Percentiles rank a stretch among this genome's conserved stretches.
Conservation (phyloP, 2,329 filamentous ascomycete species). For the Beauveria bassiana region DNA sequence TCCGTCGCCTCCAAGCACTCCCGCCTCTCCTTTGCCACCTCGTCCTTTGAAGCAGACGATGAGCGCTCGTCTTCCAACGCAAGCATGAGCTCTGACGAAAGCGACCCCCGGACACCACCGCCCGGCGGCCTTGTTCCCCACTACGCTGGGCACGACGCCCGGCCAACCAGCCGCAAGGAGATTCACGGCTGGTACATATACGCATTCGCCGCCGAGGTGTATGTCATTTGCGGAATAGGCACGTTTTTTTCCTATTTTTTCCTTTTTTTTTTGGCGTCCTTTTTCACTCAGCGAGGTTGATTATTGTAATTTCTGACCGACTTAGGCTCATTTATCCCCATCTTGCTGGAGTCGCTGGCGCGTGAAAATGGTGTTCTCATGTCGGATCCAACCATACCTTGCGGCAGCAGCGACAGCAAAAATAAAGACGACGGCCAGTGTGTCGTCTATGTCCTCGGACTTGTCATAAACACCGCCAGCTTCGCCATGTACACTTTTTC, state of each 20-base stretch:
- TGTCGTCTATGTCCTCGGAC: slow-evolving; percentile 70
- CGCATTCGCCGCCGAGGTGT: slow-evolving; percentile 92
- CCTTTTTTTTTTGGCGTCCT: background rate
- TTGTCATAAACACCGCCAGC: slow-evolving; percentile 89
- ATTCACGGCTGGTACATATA: slow-evolving; percentile 93
- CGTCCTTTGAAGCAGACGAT: slow-evolving; percentile 63
- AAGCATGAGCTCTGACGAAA: slow-evolving; percentile 32
- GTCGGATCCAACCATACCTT: slow-evolving; percentile 67
- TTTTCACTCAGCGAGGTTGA: background rate
- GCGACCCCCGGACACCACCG: slow-evolving; percentile 23
- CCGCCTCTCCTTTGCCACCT: slow-evolving; percentile 47
- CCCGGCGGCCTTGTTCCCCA: slow-evolving; percentile 32
- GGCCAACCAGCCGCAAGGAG: slow-evolving; percentile 83
- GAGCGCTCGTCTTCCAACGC: slow-evolving; percentile 45
- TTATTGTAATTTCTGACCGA: background rate
- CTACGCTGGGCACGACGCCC: slow-evolving; percentile 77
- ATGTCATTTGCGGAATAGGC: slow-evolving; percentile 78
- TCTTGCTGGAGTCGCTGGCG: slow-evolving; percentile 87
- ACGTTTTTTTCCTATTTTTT: slow-evolving; percentile 24
- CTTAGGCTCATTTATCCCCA: slow-evolving; percentile 86
- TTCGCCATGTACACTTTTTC: slow-evolving; percentile 99
- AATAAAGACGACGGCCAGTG: slow-evolving; percentile 57
- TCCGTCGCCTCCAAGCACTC: slow-evolving; percentile 49
- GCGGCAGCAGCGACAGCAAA: slow-evolving; percentile 55
- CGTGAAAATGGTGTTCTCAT: slow-evolving; percentile 85